Evolutionary conservation across 768 basidiomycete species (phyloP), one percentile per base, ranked within the genome.

Genomic region (Calocybe indica): DNA sequence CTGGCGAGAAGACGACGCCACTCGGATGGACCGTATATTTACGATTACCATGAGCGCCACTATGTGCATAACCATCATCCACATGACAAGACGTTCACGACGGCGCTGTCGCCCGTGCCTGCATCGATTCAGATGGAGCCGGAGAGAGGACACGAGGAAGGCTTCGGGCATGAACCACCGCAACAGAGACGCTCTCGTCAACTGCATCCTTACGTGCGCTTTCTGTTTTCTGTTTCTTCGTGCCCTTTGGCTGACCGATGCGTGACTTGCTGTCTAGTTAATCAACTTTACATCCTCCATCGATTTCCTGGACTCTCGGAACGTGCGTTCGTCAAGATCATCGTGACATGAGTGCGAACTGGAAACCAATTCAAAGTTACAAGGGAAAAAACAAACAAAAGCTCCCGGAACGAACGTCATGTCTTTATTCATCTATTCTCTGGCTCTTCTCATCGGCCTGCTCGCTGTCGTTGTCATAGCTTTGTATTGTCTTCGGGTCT

Each of bases 271-370:
- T 54, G 15, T 40, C 32, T 46, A 75, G 74, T 61, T 73, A 14
- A 55, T 72, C 44, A 65, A 67, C 46, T 75, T 70, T 50, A 73
- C 68, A 30, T 73, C 73, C 15, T 72, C 73, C 9, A 70, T 75
- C 51, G 74, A 71, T 55, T 47, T 71, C 22, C 39, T 62, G 33
- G 68, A 67, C 30, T 22, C 22, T 22, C 22, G 22, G 22, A 22
- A 22, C 22, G 22, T 22, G 22, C 29, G 43, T 12, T 11, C 35
- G n/a, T 34, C 31, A n/a, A 13, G 37, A 31, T 32, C n/a, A 33
- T 33, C n/a, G 15, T 15, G 37, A 47, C 52, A 50, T 36, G 52
- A 53, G 45, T 48, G 52, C 12, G 46, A 40, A 12, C 34, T 29
- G 12, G 43, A 10, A 11, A 44, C 41, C 2, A 36, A 9, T 7